Conservation (phyloP, 441 rosid species). For the Bocquillonia castaneifolia region DNA sequence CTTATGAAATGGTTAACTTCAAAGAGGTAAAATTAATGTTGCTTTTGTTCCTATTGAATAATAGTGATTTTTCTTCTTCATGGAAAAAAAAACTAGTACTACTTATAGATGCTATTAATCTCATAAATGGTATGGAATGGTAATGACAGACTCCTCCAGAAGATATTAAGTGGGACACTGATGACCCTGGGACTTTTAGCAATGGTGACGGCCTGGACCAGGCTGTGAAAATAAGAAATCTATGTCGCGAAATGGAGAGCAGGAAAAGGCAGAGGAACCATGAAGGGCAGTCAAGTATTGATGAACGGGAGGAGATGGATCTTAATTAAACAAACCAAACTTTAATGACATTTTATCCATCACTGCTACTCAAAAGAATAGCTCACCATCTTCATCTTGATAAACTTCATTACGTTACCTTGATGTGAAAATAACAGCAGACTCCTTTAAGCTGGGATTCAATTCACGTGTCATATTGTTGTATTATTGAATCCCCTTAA, state of each 20-base stretch:
- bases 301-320: too few relatives aligned
- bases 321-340: too few relatives aligned
- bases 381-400: too few relatives aligned
- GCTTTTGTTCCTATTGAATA: neutral
- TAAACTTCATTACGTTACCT: too few relatives aligned
- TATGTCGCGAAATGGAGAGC: constrained; percentile 59
- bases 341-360: too few relatives aligned
- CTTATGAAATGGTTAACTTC: constrained; percentile 99
- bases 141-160: constrained; percentile 67
- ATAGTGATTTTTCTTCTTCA: neutral
- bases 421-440: too few relatives aligned
- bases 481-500: too few relatives aligned
- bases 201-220: constrained; percentile 83
- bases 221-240: constrained; percentile 75
- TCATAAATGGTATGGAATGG: neutral
- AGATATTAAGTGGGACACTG: constrained; percentile 92
- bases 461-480: too few relatives aligned
- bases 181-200: constrained; percentile 63
- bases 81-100: neutral
- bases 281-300: constrained; percentile 53
- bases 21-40: constrained; percentile 69
- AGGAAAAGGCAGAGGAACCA: constrained; percentile 86
- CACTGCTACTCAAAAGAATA: too few relatives aligned
- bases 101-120: neutral
- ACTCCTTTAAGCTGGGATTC: too few relatives aligned